These are phyloP conservation scores for Daldinia bambusicola DNA, from an alignment of 495 filamentous ascomycete genomes.

Conservation along the genomic window DNA sequence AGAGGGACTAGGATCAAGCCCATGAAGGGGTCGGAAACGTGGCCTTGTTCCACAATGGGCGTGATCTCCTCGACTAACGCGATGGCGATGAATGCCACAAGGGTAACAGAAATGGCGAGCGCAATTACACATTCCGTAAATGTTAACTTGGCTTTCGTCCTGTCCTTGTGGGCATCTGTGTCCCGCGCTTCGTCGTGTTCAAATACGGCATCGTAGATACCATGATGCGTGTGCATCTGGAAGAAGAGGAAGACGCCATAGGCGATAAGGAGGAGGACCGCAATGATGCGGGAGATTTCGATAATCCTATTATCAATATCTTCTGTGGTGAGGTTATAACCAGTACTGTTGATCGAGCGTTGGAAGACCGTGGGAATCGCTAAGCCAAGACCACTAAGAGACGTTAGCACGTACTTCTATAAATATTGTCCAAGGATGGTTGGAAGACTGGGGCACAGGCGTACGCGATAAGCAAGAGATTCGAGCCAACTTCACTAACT, in stretches of 20 bases:
- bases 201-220: constrained; percentile 72
- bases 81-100: constrained; percentile 82
- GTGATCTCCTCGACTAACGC: constrained; percentile 85
- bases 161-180: constrained; percentile 72
- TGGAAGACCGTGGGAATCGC: constrained; percentile 84
- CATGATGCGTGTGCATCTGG: constrained; percentile 84
- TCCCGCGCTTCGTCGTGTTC: constrained; percentile 77
- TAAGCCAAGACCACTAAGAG: constrained; percentile 72
- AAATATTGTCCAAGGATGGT: neutral
- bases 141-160: constrained; percentile 76
- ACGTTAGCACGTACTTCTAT: constrained; percentile 27
- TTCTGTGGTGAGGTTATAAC: constrained; percentile 46
- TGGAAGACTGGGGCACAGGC: constrained; percentile 30
- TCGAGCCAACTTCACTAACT: constrained; percentile 83
- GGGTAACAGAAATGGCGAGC: constrained; percentile 71
- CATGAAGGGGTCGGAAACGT: constrained; percentile 81
- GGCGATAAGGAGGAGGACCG: constrained; percentile 81
- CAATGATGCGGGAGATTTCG: constrained; percentile 77
- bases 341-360: constrained; percentile 63
- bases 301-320: constrained; percentile 63
- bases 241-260: constrained; percentile 83
- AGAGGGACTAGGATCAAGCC: constrained; percentile 82
- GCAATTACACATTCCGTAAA: constrained; percentile 78
- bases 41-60: constrained; percentile 69
- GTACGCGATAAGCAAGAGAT: constrained; percentile 80